Evolutionary conservation across 2,329 filamentous ascomycete genomes (phyloP).

Genomic region (Apiospora kogelbergensis): DNA sequence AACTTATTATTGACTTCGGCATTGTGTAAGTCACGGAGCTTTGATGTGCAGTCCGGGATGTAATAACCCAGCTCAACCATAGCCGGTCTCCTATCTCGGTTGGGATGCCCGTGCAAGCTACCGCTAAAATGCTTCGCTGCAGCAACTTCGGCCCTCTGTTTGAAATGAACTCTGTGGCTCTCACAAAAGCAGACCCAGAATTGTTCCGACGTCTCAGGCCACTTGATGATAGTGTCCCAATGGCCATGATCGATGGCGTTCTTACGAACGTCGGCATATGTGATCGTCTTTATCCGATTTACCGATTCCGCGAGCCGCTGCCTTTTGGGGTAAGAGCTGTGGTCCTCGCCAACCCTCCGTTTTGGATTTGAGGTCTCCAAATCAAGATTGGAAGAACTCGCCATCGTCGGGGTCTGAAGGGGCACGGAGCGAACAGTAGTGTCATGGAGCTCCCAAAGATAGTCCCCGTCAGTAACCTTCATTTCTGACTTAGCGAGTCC

Average conservation of each 20-base stretch:
- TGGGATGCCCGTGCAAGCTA: conserved; percentile 27
- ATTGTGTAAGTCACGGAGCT: conserved; percentile 34
- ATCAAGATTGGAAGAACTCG: not conserved
- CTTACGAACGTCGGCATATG: not conserved
- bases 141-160: conserved; percentile 31
- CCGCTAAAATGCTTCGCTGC: conserved; percentile 39
- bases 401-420: not conserved
- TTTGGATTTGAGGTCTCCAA: not conserved
- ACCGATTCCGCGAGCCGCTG: not conserved
- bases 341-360: not conserved
- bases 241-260: not conserved
- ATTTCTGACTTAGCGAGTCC: no score
- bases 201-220: conserved; percentile 22
- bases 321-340: not conserved
- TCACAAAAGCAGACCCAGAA: conserved; percentile 42
- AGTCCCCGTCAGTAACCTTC: not conserved
- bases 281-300: not conserved
- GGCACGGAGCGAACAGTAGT: not conserved
- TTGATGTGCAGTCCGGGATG: conserved; percentile 32
- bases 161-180: conserved; percentile 38
- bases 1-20: conserved; percentile 28
- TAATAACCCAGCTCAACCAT: conserved; percentile 34
- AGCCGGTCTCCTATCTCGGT: conserved; percentile 30
- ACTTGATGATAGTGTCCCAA: conserved; percentile 30
- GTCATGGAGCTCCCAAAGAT: not conserved